Percentiles rank a stretch among this genome's conserved stretches.
Conservation (phyloP, 2,329 filamentous ascomycete genomes). For the Nannizziopsis arthrosporioides region DNA sequence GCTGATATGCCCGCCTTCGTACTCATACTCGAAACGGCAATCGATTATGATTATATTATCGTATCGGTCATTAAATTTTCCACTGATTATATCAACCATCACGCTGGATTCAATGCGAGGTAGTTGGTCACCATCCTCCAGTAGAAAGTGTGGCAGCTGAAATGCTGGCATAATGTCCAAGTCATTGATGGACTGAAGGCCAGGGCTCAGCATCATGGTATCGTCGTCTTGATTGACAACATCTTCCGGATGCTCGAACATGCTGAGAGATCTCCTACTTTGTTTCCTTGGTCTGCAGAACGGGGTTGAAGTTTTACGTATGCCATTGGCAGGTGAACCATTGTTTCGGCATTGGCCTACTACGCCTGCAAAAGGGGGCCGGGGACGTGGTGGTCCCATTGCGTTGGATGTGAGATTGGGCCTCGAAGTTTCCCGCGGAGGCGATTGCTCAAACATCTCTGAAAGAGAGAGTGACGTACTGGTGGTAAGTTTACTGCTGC, state of each 20-base stretch:
- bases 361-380: constrained; percentile 53
- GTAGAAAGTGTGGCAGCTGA: constrained; percentile 70
- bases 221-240: constrained; percentile 64
- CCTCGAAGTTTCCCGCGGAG: constrained; percentile 50
- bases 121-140: constrained; percentile 72
- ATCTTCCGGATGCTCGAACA: constrained; percentile 90
- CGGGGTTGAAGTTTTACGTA: constrained; percentile 61
- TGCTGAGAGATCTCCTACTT: constrained; percentile 84
- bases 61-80: constrained; percentile 64
- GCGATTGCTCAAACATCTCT: constrained; percentile 72
- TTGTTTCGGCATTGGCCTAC: constrained; percentile 46
- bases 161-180: constrained; percentile 64
- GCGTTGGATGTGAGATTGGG: constrained; percentile 46
- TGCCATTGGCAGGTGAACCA: constrained; percentile 60
- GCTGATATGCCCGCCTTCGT: constrained; percentile 88
- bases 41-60: constrained; percentile 81
- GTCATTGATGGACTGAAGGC: constrained; percentile 67
- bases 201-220: constrained; percentile 44
- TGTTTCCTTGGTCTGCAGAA: constrained; percentile 71
- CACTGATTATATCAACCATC: constrained; percentile 76
- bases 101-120: constrained; percentile 76
- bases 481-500: constrained; percentile 39
- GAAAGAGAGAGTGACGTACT: constrained; percentile 57
- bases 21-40: constrained; percentile 98
- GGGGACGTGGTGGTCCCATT: constrained; percentile 50